A percentile compares a stretch with the other conserved stretches of the same genome.
Evolutionary conservation across 805 yeast species (phyloP).

Genomic region (Wickerhamomyces silvicola): DNA sequence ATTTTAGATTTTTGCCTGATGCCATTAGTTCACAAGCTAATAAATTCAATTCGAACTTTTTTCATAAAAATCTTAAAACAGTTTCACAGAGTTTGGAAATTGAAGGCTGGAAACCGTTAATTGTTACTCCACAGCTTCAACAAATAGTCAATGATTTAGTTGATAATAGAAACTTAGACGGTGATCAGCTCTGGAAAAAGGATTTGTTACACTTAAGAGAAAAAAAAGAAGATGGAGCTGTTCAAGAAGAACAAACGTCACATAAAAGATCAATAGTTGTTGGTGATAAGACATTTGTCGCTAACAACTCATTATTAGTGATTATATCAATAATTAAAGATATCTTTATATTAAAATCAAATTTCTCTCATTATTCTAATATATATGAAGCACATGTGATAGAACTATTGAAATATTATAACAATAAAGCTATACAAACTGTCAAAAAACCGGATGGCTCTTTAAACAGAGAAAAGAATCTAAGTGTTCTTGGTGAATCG

Average conservation of each 20-base stretch:
- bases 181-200: constrained; percentile 39
- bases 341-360: constrained; percentile 48
- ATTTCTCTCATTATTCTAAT: constrained; percentile 41
- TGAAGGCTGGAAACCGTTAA: constrained; percentile 77
- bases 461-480: constrained; percentile 24
- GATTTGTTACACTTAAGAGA: constrained; percentile 22
- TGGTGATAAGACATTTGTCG: constrained; percentile 50
- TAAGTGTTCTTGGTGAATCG: constrained; percentile 37
- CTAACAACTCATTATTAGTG: constrained; percentile 42
- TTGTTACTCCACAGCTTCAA: constrained; percentile 45
- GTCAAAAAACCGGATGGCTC: constrained; percentile 18
- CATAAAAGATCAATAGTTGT: constrained; percentile 38
- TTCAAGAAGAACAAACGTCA: constrained; percentile 16
- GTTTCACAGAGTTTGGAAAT: constrained; percentile 47
- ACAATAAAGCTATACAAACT: constrained; percentile 32
- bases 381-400: constrained; percentile 37
- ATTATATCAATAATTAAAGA: constrained; percentile 39
- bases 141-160: constrained; percentile 42
- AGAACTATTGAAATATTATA: constrained; percentile 44
- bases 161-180: constrained; percentile 39
- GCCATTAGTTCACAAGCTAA: constrained; percentile 61
- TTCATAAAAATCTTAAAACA: constrained; percentile 40
- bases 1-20: constrained; percentile 53
- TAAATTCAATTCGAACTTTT: constrained; percentile 50
- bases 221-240: constrained; percentile 4